phyloP scores from a whole-genome alignment of 83 land plant species.

The Larix sibirica region DNA sequence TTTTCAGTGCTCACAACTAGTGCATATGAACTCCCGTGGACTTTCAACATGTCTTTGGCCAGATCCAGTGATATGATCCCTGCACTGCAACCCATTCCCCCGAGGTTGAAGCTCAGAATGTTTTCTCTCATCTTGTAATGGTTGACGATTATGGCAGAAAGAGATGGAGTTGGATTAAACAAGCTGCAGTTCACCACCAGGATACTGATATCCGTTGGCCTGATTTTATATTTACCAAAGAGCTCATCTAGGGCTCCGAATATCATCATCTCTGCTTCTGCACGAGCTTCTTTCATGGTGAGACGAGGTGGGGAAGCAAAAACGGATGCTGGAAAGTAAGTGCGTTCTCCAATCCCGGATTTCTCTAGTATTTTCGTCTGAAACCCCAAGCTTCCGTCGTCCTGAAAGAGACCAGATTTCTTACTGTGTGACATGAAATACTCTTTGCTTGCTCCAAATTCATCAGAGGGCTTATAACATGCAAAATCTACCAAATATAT shows the following conservation, averaged over 20 bases:
- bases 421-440: constrained; percentile 43
- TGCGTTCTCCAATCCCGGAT: constrained; percentile 73
- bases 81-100: constrained; percentile 15
- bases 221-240: not conserved
- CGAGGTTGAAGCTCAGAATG: not conserved
- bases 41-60: constrained; percentile 1
- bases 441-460: constrained; percentile 33
- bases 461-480: constrained; percentile 60
- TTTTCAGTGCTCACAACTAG: not conserved
- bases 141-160: constrained; percentile 9
- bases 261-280: constrained; percentile 31
- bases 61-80: constrained; percentile 4
- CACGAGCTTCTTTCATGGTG: constrained; percentile 46
- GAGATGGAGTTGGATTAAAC: not conserved
- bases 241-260: constrained; percentile 27
- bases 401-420: not conserved
- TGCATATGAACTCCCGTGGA: not conserved
- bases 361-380: constrained; percentile 6
- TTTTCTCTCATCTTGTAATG: constrained; percentile 7
- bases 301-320: constrained; percentile 29
- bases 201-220: not conserved
- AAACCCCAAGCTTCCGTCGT: not conserved
- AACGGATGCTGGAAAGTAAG: constrained; percentile 51
- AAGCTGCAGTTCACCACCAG: constrained; percentile 14
- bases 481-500: constrained; percentile 68